phyloP scores from a whole-genome alignment of 2,329 filamentous ascomycete genomes.

The Penicillium brevicompactum region DNA sequence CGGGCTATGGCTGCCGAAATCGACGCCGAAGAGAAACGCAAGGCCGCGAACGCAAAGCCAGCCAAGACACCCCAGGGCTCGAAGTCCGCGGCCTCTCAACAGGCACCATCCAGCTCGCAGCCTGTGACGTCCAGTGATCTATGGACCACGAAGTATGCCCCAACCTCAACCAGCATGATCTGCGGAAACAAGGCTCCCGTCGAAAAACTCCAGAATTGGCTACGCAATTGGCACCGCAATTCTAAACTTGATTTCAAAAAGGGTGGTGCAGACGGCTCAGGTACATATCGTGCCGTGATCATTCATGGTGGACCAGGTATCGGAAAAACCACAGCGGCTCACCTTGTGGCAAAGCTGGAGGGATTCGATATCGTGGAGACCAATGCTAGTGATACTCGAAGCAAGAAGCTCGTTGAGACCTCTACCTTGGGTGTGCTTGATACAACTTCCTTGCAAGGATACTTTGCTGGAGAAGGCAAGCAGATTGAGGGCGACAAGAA shows the following conservation, averaged over 20 bases:
- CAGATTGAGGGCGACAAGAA: slow-evolving; percentile 79
- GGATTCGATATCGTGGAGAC: slow-evolving; percentile 93
- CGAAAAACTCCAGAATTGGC: slow-evolving; percentile 86
- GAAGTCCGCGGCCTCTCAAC: slow-evolving; percentile 42
- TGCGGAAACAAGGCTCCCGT: slow-evolving; percentile 92
- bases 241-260: slow-evolving; percentile 81
- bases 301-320: slow-evolving; percentile 95
- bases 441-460: slow-evolving; percentile 89
- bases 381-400: slow-evolving; percentile 93
- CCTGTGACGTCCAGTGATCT: slow-evolving; percentile 59
- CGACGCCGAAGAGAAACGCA: slow-evolving; percentile 72
- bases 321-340: slow-evolving; percentile 95
- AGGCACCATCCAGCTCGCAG: slow-evolving; percentile 47
- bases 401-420: slow-evolving; percentile 90
- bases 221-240: slow-evolving; percentile 77
- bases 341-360: slow-evolving; percentile 88
- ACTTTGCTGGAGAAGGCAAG: slow-evolving; percentile 82
- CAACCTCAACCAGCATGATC: slow-evolving; percentile 79
- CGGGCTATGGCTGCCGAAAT: slow-evolving; percentile 80
- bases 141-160: slow-evolving; percentile 95
- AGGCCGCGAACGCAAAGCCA: slow-evolving; percentile 37
- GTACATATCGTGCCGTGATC: slow-evolving; percentile 84
- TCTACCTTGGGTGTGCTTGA: slow-evolving; percentile 89
- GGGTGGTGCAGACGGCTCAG: slow-evolving; percentile 80
- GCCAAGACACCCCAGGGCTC: slow-evolving; percentile 43